Evolutionary conservation across 306 rosid genomes (phyloP).

Genomic region (Gastrolobium bilobum): DNA sequence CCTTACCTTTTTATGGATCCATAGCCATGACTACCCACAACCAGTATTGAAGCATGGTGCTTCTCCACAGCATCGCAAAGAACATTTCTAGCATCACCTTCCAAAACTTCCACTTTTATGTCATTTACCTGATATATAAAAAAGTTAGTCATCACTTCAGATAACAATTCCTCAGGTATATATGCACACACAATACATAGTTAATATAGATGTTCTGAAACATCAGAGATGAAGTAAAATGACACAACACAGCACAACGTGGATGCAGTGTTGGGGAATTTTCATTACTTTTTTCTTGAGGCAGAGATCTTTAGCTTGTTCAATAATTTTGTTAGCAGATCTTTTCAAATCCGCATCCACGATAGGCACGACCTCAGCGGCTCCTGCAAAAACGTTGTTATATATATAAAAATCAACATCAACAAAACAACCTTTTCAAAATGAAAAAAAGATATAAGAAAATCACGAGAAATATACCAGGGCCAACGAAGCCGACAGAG

Average conservation of each 20-base stretch:
- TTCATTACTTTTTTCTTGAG: neutral
- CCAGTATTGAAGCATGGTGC: conserved; percentile 77
- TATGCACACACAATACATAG: neutral
- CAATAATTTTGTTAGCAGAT: conserved; percentile 48
- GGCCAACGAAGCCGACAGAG: conserved; percentile 71
- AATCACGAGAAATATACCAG: conserved; percentile 51
- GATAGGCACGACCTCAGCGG: conserved; percentile 63
- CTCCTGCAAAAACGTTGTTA: conserved; percentile 49
- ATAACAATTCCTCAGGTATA: neutral
- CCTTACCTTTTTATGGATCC: conserved; percentile 77
- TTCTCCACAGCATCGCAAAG: conserved; percentile 78
- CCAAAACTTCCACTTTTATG: conserved; percentile 59
- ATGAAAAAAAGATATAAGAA: neutral
- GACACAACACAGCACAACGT: neutral
- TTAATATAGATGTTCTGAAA: neutral
- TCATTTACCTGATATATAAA: conserved; percentile 53
- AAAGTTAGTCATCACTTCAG: conserved; percentile 31
- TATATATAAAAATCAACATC: neutral
- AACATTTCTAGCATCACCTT: conserved; percentile 83
- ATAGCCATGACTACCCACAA: conserved; percentile 86
- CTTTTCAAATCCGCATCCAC: conserved; percentile 65
- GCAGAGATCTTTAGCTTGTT: conserved; percentile 60
- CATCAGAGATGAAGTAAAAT: conserved; percentile 7
- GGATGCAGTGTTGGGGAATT: neutral
- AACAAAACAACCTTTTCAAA: neutral